Percentiles rank a stretch among this genome's conserved stretches.
These are phyloP conservation scores for Yarrowia sp. DNA, from an alignment of 805 yeast species.

Conservation along the genomic window DNA sequence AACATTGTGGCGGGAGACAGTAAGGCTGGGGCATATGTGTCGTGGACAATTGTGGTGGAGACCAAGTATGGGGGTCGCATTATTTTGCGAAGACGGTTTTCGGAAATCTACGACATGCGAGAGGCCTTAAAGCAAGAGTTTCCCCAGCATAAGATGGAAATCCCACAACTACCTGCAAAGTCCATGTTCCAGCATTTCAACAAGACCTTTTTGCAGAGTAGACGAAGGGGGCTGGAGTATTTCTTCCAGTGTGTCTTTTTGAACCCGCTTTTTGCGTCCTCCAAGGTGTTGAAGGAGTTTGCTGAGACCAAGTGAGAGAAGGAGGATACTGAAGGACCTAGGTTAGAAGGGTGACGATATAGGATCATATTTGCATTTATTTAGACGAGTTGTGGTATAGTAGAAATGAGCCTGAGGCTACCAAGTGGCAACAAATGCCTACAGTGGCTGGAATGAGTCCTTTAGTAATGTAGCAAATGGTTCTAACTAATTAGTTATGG, in stretches of 20 bases:
- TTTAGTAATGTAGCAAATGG: neutral
- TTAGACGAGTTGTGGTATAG: too few species aligned
- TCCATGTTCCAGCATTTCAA: conserved; percentile 49
- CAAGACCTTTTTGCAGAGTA: conserved; percentile 50
- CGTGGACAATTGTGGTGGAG: conserved; percentile 53
- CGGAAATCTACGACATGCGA: conserved; percentile 65
- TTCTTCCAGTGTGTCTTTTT: conserved; percentile 56
- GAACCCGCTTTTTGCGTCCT: conserved; percentile 52
- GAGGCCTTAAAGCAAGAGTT: conserved; percentile 50
- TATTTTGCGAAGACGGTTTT: conserved; percentile 64
- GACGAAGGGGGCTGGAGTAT: conserved; percentile 56
- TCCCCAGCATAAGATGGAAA: conserved; percentile 51
- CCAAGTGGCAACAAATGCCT: too few species aligned
- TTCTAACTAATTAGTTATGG: too few species aligned
- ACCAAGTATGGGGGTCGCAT: conserved; percentile 52
- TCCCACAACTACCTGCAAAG: conserved; percentile 59
- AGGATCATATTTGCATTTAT: conserved; percentile 18
- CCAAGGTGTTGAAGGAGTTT: conserved; percentile 19
- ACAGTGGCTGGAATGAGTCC: too few species aligned
- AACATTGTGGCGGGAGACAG: conserved; percentile 52
- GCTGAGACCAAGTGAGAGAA: conserved; percentile 10
- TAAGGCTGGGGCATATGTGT: conserved; percentile 54
- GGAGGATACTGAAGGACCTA: too few species aligned
- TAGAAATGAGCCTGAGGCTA: too few species aligned
- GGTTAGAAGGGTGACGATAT: neutral